Evolutionary conservation across 2,329 filamentous ascomycete species (phyloP).

Genomic region (Diaporthe sp.): DNA sequence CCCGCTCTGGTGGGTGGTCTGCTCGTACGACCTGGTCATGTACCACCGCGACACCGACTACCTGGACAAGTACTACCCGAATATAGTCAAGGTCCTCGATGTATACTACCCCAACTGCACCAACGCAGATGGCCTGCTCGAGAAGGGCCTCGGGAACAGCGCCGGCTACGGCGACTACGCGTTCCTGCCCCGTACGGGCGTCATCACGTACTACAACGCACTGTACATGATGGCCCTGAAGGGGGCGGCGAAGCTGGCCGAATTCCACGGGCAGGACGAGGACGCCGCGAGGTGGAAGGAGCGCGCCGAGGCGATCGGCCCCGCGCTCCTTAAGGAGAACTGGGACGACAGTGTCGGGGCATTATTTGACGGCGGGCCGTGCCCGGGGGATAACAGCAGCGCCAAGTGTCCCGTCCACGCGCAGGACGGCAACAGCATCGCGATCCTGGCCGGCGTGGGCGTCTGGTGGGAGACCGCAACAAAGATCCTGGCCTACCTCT

Average conservation of each 20-base stretch:
- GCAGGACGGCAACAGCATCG: slow-evolving; percentile 66
- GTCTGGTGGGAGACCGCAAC: slow-evolving; percentile 50
- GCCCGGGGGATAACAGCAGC: slow-evolving; percentile 40
- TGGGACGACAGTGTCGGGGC: slow-evolving; percentile 60
- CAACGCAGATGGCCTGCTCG: slow-evolving; percentile 46
- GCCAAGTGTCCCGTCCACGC: slow-evolving; percentile 56
- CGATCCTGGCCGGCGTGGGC: slow-evolving; percentile 56
- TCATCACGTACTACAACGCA: slow-evolving; percentile 67
- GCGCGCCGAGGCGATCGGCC: slow-evolving; percentile 53
- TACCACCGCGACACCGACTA: slow-evolving; percentile 63
- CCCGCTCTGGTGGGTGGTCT: slow-evolving; percentile 66
- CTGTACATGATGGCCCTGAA: slow-evolving; percentile 62
- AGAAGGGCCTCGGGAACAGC: slow-evolving; percentile 58
- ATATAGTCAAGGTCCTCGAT: slow-evolving; percentile 58
- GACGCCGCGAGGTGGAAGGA: slow-evolving; percentile 58
- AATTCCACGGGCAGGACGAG: slow-evolving; percentile 46
- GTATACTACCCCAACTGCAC: slow-evolving; percentile 61
- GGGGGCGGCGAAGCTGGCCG: slow-evolving; percentile 60
- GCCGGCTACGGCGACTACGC: slow-evolving; percentile 65
- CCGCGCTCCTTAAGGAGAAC: slow-evolving; percentile 54
- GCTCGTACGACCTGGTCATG: slow-evolving; percentile 62
- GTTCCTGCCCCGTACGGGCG: slow-evolving; percentile 61
- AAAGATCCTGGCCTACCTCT: slow-evolving; percentile 57
- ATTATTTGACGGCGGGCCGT: slow-evolving; percentile 60
- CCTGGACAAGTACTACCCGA: slow-evolving; percentile 57